A percentile compares a stretch with the other conserved stretches of the same genome.
Conservation (phyloP, 164 flowering plant genomes). For the Pachysandra terminalis region DNA sequence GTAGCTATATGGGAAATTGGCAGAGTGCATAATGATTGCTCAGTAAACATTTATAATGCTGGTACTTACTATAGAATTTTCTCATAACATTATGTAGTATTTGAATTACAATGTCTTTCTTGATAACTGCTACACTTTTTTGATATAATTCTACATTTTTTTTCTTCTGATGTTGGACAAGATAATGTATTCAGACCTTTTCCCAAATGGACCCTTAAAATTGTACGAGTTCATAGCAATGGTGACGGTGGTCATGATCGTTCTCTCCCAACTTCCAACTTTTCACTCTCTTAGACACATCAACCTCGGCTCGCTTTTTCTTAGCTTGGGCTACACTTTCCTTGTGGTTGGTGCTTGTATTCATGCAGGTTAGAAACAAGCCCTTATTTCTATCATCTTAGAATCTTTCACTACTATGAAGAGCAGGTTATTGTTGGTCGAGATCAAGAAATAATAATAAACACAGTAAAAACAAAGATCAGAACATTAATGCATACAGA, state of each 20-base stretch:
- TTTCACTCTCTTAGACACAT: constrained; percentile 93
- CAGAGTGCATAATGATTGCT: no score
- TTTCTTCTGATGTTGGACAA: constrained; percentile 17
- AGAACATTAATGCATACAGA: no score
- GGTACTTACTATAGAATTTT: no score
- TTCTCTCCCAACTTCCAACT: constrained; percentile 83
- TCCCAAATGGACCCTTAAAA: constrained; percentile 72
- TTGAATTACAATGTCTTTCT: background rate
- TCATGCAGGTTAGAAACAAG: constrained; percentile 52
- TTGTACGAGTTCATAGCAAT: constrained; percentile 84
- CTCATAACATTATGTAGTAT: no score
- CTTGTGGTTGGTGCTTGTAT: constrained; percentile 88
- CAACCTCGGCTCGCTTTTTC: constrained; percentile 77
- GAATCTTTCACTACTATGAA: background rate
- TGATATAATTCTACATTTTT: background rate
- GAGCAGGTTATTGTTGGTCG: no score
- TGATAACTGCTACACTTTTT: background rate
- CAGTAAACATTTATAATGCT: no score
- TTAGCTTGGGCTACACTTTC: constrained; percentile 80
- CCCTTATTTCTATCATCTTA: background rate
- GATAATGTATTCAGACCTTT: constrained; percentile 71
- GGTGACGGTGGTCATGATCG: constrained; percentile 81
- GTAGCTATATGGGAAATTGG: no score
- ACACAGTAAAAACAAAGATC: no score
- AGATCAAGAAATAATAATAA: no score